A percentile compares a stretch with the other conserved stretches of the same genome.
These are phyloP conservation scores for Ramularia collo-cygni DNA, from an alignment of 2,329 filamentous ascomycete genomes.

Conservation along the genomic window DNA sequence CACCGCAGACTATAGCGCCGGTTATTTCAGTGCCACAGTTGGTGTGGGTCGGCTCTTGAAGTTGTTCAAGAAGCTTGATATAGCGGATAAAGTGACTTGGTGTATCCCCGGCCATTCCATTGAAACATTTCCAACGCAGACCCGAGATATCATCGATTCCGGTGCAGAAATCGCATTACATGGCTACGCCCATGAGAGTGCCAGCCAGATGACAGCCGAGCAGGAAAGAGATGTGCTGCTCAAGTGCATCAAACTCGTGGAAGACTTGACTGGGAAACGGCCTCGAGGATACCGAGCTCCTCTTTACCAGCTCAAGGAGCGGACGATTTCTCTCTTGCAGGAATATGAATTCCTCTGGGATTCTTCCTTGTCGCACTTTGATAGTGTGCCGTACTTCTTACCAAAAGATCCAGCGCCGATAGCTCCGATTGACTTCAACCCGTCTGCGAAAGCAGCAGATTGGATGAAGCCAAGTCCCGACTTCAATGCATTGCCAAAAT, in stretches of 20 bases:
- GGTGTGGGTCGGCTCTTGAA: constrained; percentile 50
- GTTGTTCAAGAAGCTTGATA: constrained; percentile 45
- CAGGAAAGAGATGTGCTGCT: constrained; percentile 46
- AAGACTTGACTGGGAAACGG: constrained; percentile 38
- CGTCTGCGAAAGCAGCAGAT: constrained; percentile 29
- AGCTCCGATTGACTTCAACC: constrained; percentile 35
- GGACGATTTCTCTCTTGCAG: constrained; percentile 44
- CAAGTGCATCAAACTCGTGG: constrained; percentile 42
- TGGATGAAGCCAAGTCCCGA: constrained; percentile 42
- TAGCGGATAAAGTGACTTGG: constrained; percentile 51
- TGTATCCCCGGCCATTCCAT: constrained; percentile 55
- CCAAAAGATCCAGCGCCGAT: constrained; percentile 37
- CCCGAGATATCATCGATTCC: constrained; percentile 44
- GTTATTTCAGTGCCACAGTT: constrained; percentile 51
- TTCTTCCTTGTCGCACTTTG: constrained; percentile 45
- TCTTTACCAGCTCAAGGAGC: constrained; percentile 45
- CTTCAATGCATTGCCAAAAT: constrained; percentile 26
- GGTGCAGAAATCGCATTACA: constrained; percentile 49
- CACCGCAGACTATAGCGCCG: constrained; percentile 49
- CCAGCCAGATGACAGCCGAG: constrained; percentile 39
- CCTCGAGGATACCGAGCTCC: constrained; percentile 47
- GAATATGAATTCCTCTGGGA: constrained; percentile 47
- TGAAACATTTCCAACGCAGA: constrained; percentile 50
- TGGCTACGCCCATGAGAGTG: constrained; percentile 45
- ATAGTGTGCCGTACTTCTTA: constrained; percentile 45